Evolutionary conservation across 2,329 filamentous ascomycete species (phyloP), one percentile per base, ranked within the genome.

Genomic region (Magnaporthiopsis incrustans): DNA sequence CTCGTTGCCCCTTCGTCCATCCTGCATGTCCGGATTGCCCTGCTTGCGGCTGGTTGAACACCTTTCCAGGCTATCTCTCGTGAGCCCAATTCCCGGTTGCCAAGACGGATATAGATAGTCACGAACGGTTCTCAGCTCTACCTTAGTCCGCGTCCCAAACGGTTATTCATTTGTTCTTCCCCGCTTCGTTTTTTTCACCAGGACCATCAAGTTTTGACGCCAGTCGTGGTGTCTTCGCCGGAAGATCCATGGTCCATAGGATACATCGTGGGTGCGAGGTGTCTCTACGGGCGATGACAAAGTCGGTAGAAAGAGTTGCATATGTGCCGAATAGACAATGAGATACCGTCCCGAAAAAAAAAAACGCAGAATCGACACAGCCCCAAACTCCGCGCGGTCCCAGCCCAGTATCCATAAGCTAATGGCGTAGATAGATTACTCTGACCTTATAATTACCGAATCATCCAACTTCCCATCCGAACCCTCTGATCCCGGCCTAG

Each of bases 401-500:
- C 22, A 25, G 22, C 18, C 18, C 8, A 53, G 44, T 8, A 25
- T 53, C 44, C n/a, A 25, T 25, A 53, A 22, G 18, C 22, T 53
- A 22, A 22, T 6, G 22, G 11, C 44, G 11, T 3, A 25, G 7
- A n/a, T 22, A n/a, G 22, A 12, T 53, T 53, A 53, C n/a, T 53
- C n/a, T 10, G 44, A 53, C n/a, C 18, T 53, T 53, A 25, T 53
- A 25, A 53, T 53, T 53, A 22, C 44, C 10, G 7, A 2, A 53
- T 53, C 44, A 53, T 35, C 11, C 27, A 30, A n/a, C 22, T 25
- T 25, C 44, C n/a, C 44, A 25, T 53, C 18, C 18, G 3, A 18
- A 25, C 44, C 22, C 1, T 25, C 6, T 22, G 22, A 25, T 4
- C 44, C 22, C 7, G 1, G 25, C 57, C 71, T 70, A 86, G 64